These are phyloP conservation scores for Xerocomellus intermedius DNA, from an alignment of 768 basidiomycete genomes.

Conservation along the genomic window DNA sequence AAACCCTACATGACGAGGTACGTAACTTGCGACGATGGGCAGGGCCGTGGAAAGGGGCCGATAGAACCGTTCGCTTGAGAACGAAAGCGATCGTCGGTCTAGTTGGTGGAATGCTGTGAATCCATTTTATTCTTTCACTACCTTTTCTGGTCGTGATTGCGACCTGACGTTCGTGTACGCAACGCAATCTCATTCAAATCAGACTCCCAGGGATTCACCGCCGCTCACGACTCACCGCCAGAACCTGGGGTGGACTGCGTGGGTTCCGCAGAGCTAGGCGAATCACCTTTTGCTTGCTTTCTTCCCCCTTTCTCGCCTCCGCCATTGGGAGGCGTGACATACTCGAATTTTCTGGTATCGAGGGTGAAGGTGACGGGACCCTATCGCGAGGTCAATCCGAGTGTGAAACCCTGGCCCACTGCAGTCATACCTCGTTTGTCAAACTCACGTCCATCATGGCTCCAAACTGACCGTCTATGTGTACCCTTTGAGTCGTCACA, in stretches of 20 bases:
- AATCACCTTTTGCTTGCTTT: conserved; percentile 6
- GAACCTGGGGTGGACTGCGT: not conserved
- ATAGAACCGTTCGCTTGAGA: conserved; percentile 57
- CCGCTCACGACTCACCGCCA: conserved; percentile 8
- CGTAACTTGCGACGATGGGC: conserved; percentile 48
- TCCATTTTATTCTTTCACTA: not conserved
- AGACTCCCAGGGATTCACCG: not conserved
- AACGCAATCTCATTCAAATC: not conserved
- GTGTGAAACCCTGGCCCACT: not conserved
- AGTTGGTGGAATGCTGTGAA: conserved; percentile 68
- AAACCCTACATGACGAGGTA: conserved; percentile 53
- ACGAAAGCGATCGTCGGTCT: conserved; percentile 63
- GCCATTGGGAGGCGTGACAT: conserved; percentile 36
- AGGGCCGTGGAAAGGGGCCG: conserved; percentile 56
- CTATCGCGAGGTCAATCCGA: conserved; percentile 35
- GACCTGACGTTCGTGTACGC: not conserved
- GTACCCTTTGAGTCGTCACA: not conserved
- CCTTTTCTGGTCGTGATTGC: not conserved
- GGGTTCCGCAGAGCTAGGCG: conserved; percentile 4
- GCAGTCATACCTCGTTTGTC: conserved; percentile 72
- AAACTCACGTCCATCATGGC: conserved; percentile 94
- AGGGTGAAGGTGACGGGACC: conserved; percentile 85
- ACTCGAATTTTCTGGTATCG: conserved; percentile 79
- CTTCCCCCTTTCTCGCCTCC: conserved; percentile 8
- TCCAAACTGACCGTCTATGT: conserved; percentile 85